phyloP scores from a whole-genome alignment of 2,329 filamentous ascomycete species.

The Pseudogymnoascus sp. region DNA sequence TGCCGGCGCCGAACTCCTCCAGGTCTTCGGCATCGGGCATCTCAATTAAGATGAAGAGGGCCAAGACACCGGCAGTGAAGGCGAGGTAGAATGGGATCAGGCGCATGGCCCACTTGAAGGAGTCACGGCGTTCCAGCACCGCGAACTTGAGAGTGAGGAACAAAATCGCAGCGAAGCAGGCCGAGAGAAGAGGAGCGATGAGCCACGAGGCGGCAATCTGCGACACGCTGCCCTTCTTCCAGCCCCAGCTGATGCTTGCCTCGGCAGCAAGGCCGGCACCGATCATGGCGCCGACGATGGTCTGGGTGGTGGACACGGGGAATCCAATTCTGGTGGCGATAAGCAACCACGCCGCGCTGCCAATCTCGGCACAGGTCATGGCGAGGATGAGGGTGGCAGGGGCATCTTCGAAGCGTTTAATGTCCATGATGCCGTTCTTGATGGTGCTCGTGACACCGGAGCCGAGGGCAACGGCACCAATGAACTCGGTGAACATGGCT shows the following conservation, averaged over 20 bases:
- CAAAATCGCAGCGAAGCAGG: slow-evolving; percentile 39
- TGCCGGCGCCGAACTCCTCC: slow-evolving; percentile 28
- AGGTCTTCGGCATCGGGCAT: slow-evolving; percentile 13
- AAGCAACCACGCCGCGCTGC: slow-evolving; percentile 52
- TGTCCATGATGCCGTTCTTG: slow-evolving; percentile 44
- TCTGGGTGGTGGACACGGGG: slow-evolving; percentile 46
- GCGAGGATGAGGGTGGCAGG: slow-evolving; percentile 51
- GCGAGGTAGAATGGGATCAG: slow-evolving; percentile 26
- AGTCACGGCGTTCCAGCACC: slow-evolving; percentile 40
- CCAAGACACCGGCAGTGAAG: slow-evolving; percentile 19
- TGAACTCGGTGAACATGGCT: slow-evolving; percentile 33
- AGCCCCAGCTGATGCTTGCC: slow-evolving; percentile 31
- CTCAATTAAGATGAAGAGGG: slow-evolving; percentile 20
- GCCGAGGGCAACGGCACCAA: slow-evolving; percentile 50
- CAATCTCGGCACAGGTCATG: slow-evolving; percentile 50
- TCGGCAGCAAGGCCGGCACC: slow-evolving; percentile 20
- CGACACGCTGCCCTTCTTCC: slow-evolving; percentile 36
- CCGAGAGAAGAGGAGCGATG: slow-evolving; percentile 39
- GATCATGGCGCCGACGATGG: background rate
- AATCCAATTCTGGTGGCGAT: slow-evolving; percentile 50
- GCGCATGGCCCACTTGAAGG: slow-evolving; percentile 40
- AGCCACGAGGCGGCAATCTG: slow-evolving; percentile 39
- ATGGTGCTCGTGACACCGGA: slow-evolving; percentile 26
- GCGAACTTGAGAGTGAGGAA: slow-evolving; percentile 41
- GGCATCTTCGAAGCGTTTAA: slow-evolving; percentile 56